A percentile compares a stretch with the other conserved stretches of the same genome.
Conservation (phyloP, 2,329 filamentous ascomycete species). For the Talaromyces rugulosus region DNA sequence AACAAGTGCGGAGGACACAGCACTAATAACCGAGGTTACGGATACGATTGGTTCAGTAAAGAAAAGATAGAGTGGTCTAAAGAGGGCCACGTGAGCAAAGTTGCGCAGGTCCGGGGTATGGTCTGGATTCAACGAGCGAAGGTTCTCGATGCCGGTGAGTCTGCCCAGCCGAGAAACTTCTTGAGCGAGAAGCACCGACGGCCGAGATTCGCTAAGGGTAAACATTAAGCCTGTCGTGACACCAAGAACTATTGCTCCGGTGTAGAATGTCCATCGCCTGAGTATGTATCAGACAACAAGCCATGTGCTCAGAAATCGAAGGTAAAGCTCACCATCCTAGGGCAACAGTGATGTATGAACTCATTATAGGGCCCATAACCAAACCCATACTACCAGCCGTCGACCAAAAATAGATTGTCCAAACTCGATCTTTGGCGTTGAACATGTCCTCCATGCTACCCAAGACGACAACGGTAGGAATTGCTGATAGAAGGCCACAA, state of each 20-base stretch:
- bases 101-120: constrained; percentile 31
- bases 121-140: constrained; percentile 37
- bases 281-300: neutral
- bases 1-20: constrained; percentile 43
- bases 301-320: neutral
- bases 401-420: constrained; percentile 46
- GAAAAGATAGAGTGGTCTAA: constrained; percentile 41
- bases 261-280: constrained; percentile 46
- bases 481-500: constrained; percentile 44
- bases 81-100: constrained; percentile 37
- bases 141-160: constrained; percentile 20
- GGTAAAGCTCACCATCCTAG: constrained; percentile 33
- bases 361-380: constrained; percentile 42
- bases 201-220: constrained; percentile 43
- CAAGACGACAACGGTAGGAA: constrained; percentile 45
- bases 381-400: constrained; percentile 41
- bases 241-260: constrained; percentile 37
- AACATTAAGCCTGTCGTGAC: constrained; percentile 31
- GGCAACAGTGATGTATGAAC: constrained; percentile 35
- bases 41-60: constrained; percentile 47
- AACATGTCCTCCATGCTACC: constrained; percentile 51
- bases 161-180: constrained; percentile 28
- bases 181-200: constrained; percentile 37
- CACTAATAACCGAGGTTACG: constrained; percentile 40
- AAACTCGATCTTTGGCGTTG: constrained; percentile 42